A percentile compares a stretch with the other conserved stretches of the same genome.
Evolutionary conservation across 768 basidiomycete species (phyloP).

Genomic region (Goffeauzyma gilvescens): DNA sequence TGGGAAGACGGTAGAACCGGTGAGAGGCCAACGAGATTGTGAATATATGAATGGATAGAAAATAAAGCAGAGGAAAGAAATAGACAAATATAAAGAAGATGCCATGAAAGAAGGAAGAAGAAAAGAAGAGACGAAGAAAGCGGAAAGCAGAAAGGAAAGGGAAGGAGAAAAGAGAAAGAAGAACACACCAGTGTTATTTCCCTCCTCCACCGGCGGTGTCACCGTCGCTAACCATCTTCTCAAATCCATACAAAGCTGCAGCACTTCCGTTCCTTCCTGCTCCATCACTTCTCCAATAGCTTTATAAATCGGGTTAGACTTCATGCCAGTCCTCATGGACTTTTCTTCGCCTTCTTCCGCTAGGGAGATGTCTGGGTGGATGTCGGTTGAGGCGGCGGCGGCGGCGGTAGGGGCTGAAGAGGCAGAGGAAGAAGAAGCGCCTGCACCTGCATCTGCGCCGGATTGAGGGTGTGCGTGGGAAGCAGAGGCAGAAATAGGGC

Average conservation of each 20-base stretch:
- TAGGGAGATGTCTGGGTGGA: neutral
- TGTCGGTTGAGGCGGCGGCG: conserved; percentile 6
- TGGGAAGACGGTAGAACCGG: neutral
- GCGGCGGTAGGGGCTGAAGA: conserved; percentile 1
- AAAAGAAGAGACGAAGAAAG: no score
- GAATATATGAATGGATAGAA: no score
- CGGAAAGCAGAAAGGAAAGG: no score
- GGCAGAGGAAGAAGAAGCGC: neutral
- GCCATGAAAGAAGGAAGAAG: no score
- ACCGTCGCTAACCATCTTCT: conserved; percentile 6
- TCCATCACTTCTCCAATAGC: conserved; percentile 3
- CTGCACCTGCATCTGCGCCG: neutral
- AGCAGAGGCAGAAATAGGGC: no score
- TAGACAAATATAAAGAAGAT: no score
- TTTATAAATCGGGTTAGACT: conserved; percentile 2
- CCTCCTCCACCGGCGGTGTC: conserved; percentile 7
- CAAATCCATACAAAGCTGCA: conserved; percentile 4
- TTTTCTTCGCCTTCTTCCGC: conserved; percentile 5
- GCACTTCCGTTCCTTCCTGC: conserved; percentile 4
- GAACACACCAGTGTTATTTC: conserved; percentile 8
- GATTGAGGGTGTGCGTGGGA: no score
- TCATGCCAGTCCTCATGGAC: conserved; percentile 3
- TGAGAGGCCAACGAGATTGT: neutral
- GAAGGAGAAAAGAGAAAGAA: no score
- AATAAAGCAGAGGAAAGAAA: no score